These are phyloP conservation scores for Vickermania ingenoplastis DNA, from an alignment of 208 protist genomes.

Conservation along the genomic window DNA sequence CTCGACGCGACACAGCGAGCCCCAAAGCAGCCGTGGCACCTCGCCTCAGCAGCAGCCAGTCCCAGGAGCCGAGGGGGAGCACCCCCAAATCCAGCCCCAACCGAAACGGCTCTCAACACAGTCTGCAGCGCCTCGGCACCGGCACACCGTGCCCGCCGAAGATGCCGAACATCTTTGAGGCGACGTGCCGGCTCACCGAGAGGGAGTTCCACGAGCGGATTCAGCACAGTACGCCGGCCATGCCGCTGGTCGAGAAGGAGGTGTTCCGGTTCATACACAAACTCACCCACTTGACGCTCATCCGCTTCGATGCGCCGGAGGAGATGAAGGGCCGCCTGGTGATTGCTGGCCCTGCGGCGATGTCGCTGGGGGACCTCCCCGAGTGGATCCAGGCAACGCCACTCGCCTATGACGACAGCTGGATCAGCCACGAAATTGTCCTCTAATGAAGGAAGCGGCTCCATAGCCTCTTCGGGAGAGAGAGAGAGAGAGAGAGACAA, in stretches of 20 bases:
- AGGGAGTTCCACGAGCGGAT: conserved; percentile 13
- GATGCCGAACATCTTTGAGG: not conserved
- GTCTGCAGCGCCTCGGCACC: not conserved
- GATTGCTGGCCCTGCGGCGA: conserved; percentile 12
- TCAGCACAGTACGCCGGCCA: conserved; percentile 11
- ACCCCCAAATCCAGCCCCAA: not conserved
- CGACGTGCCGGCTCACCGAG: conserved; percentile 11
- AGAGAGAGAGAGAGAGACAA: no score
- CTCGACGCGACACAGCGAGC: not conserved
- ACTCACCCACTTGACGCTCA: conserved; percentile 17
- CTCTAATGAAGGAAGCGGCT: not conserved
- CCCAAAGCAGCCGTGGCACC: not conserved
- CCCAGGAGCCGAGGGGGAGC: not conserved
- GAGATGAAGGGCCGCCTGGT: conserved; percentile 17
- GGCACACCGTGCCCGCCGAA: not conserved
- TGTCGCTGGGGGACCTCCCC: conserved; percentile 14
- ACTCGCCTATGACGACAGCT: not conserved
- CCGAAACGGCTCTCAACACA: no score
- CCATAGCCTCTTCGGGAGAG: not conserved
- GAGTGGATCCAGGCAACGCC: conserved; percentile 16
- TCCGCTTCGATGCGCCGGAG: conserved; percentile 18
- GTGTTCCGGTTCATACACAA: conserved; percentile 18
- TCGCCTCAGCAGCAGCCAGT: not conserved
- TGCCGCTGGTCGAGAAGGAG: conserved; percentile 20
- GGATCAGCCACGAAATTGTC: not conserved